Evolutionary conservation across 2,329 filamentous ascomycete species (phyloP).

Genomic region (Alternaria sp.): DNA sequence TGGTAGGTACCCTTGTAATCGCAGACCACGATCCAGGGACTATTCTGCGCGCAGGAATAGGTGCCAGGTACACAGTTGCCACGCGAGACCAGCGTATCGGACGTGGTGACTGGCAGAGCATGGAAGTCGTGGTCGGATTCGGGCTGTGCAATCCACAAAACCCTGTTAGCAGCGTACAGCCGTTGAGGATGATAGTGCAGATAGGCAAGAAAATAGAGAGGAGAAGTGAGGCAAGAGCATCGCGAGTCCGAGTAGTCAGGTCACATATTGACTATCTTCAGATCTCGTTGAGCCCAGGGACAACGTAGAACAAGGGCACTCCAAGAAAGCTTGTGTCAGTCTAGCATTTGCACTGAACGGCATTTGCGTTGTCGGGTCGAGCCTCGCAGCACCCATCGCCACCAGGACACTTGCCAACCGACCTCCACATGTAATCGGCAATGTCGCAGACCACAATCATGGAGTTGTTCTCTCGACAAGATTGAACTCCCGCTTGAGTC

Average conservation of each 20-base stretch:
- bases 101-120: background rate
- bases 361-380: constrained; percentile 3
- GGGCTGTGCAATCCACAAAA: background rate
- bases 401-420: constrained; percentile 3
- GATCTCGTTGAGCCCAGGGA: background rate
- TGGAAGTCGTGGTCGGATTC: background rate
- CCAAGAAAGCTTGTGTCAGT: background rate
- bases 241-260: background rate
- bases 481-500: background rate
- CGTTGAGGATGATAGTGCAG: background rate
- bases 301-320: background rate
- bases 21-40: constrained; percentile 6
- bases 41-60: background rate
- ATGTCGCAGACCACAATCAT: constrained; percentile 10
- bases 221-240: background rate
- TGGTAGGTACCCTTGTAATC: constrained; percentile 1
- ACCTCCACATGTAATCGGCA: constrained; percentile 5
- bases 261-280: background rate
- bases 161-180: background rate
- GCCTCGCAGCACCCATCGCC: constrained; percentile 4
- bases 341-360: constrained; percentile 1
- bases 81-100: background rate
- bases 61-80: background rate
- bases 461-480: constrained; percentile 5
- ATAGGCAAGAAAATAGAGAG: background rate